A percentile compares a stretch with the other conserved stretches of the same genome.
Conservation (phyloP, 2,329 filamentous ascomycete genomes). For the Xenoacremonium recifei region DNA sequence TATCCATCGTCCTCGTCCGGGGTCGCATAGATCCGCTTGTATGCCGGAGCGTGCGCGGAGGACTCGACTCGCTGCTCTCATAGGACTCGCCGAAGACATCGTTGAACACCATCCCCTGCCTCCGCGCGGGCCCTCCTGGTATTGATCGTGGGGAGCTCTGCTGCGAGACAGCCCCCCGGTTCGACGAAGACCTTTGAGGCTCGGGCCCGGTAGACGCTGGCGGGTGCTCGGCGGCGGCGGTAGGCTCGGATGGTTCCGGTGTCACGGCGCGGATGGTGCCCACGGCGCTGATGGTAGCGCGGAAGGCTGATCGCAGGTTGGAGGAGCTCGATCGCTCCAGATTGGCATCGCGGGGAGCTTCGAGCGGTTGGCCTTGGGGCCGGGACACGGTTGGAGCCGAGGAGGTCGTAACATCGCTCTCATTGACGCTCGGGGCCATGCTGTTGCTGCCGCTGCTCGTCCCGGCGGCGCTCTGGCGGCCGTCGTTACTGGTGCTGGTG, state of each 20-base stretch:
- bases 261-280: conserved; percentile 63
- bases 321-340: conserved; percentile 36
- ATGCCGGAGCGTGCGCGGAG: conserved; percentile 33
- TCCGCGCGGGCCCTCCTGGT: conserved; percentile 39
- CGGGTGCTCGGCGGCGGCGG: conserved; percentile 21
- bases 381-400: too few relatives aligned
- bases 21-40: conserved; percentile 43
- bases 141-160: conserved; percentile 33
- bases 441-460: too few relatives aligned
- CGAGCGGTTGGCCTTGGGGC: conserved; percentile 32
- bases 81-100: conserved; percentile 52
- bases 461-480: too few relatives aligned
- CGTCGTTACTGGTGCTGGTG: conserved; percentile 35
- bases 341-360: conserved; percentile 26
- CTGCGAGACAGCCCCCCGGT: conserved; percentile 26
- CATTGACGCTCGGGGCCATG: too few relatives aligned
- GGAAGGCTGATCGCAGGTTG: conserved; percentile 34
- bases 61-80: conserved; percentile 43
- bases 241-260: conserved; percentile 52
- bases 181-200: too few relatives aligned
- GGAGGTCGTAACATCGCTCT: too few relatives aligned
- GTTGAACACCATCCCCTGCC: conserved; percentile 61
- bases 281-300: conserved; percentile 30
- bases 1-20: conserved; percentile 59
- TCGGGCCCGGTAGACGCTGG: too few relatives aligned